Evolutionary conservation across 257 asterid genomes (phyloP), one percentile per base, ranked within the genome.

Genomic region (Paraleonurus japonicus): DNA sequence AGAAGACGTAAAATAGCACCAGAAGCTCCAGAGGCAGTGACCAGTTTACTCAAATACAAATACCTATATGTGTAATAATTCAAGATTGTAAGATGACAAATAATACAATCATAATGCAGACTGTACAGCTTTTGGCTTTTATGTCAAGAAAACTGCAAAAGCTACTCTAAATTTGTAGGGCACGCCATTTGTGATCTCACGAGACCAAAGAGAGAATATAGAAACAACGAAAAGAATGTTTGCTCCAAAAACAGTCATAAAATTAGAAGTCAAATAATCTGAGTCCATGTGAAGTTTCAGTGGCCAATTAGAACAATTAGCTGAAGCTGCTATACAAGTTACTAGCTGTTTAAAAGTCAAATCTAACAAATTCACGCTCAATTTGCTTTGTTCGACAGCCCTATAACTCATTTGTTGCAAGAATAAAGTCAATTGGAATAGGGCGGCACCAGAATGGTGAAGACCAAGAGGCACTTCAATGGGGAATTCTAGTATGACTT

Each of bases 1-100:
- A 92, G 50, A 77, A 90, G 96, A 55, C 96, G 85, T 47, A 80
- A 28, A 65, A 84, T 22, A 81, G 94, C 92, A 65, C 97, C 96
- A 48, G 89, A 45, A 72, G 82, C 84, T 78, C 97, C 96, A 10
- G 95, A 79, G 54, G 74, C 30, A 20, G 90, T 79, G 69, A 88
- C 84, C 81, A 88, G 76, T 80, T 82, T 86, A 87, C 97, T 92
- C 80, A 92, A 73, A 76, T 81, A 85, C 72, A 86, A 77, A 76
- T 90, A 90, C 97, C 97, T 92, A 73, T 30, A 73, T 61, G 58
- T 17, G 61, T 7, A 17, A 67, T 27, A 50, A 61, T 65, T 69
- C 69, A 68, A 33, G 61, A 65, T 30, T 23, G 67, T 61, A 61
- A n/a, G 7, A 22, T 67, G 51, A 7, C 15, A 50, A 58, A 43